A percentile compares a stretch with the other conserved stretches of the same genome.
These are phyloP conservation scores for Clavispora vitiphila DNA, from an alignment of 805 yeast genomes.

Conservation along the genomic window DNA sequence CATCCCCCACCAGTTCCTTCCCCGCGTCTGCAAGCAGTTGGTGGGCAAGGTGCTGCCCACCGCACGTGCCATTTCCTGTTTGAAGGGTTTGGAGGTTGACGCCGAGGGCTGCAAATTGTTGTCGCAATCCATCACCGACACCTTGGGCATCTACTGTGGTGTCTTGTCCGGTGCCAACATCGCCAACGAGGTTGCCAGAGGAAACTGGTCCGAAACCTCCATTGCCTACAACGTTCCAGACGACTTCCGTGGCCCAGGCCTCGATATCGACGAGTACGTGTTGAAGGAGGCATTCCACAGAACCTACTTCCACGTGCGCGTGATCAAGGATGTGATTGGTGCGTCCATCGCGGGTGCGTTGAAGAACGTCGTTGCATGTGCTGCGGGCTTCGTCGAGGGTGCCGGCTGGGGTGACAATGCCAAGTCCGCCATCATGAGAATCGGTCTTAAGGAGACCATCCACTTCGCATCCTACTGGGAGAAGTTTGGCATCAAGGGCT, in stretches of 20 bases:
- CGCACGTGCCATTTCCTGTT: slow-evolving; percentile 42
- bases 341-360: slow-evolving; percentile 45
- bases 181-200: slow-evolving; percentile 43
- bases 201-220: slow-evolving; percentile 45
- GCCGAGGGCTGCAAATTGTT: slow-evolving; percentile 41
- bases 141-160: slow-evolving; percentile 41
- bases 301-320: slow-evolving; percentile 42
- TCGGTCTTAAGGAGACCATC: slow-evolving; percentile 40
- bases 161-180: slow-evolving; percentile 46
- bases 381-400: slow-evolving; percentile 45
- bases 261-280: slow-evolving; percentile 35
- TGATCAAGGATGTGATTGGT: slow-evolving; percentile 42
- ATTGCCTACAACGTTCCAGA: slow-evolving; percentile 37
- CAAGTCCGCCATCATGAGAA: slow-evolving; percentile 44
- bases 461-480: slow-evolving; percentile 30
- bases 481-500: slow-evolving; percentile 18
- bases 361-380: slow-evolving; percentile 42
- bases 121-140: slow-evolving; percentile 39
- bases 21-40: slow-evolving; percentile 33
- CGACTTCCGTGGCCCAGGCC: slow-evolving; percentile 38
- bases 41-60: slow-evolving; percentile 34
- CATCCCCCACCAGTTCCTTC: slow-evolving; percentile 44
- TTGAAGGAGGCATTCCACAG: slow-evolving; percentile 43
- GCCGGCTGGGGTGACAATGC: slow-evolving; percentile 48
- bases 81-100: slow-evolving; percentile 42